Base-by-base conservation (phyloP, 805 yeast genomes). In the Cyberlindnera bimundalis region DNA sequence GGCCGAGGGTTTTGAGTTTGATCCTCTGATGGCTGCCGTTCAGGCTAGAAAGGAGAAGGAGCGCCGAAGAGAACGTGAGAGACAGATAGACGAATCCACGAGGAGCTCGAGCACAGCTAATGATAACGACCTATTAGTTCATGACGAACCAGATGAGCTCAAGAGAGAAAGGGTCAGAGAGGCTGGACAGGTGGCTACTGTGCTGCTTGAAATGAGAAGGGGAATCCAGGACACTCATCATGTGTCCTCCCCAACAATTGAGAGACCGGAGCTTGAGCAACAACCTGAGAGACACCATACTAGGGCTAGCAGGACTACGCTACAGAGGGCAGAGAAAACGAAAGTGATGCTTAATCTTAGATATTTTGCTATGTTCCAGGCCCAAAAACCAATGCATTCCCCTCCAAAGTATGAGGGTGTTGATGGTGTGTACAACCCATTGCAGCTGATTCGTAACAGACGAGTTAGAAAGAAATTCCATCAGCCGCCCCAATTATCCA, bases 391-490 rank as follows among this genome's bases (percentile, higher is more conserved):
- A 1, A 37, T 42, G 11, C 42, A 44, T 24, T 16, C 30, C 8
- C 43, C 47, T 6, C 45, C 51, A 3, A 40, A 40, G 31, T 53
- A 45, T 33, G 36, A 68, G 2, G 76, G 75, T 2, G 73, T 83
- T 3, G 87, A 80, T 41, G 85, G 82, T 3, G 73, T 76, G 3
- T 88, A 81, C 65, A 88, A 88, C 56, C 96, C 96, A 4, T 64
- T 88, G 32, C 96, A 86, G 60, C 73, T 81, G n/a, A 77, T 88
- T 20, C 65, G 96, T 42, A 83, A 87, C 60, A 69, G 96, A 43
- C 70, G 69, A 50, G 56, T 81, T 4, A 60, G 85, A 39, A 70
- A 72, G 42, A 73, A 73, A 51, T 65, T 74, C 51, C 70, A 69
- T 37, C 76, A 74, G 42, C 64, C 66, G 26, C 71, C 76, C 3